Percentiles rank a stretch among this genome's conserved stretches.
Conservation (phyloP, 148 eudicot genomes). For the Amaranthus cruentus region DNA sequence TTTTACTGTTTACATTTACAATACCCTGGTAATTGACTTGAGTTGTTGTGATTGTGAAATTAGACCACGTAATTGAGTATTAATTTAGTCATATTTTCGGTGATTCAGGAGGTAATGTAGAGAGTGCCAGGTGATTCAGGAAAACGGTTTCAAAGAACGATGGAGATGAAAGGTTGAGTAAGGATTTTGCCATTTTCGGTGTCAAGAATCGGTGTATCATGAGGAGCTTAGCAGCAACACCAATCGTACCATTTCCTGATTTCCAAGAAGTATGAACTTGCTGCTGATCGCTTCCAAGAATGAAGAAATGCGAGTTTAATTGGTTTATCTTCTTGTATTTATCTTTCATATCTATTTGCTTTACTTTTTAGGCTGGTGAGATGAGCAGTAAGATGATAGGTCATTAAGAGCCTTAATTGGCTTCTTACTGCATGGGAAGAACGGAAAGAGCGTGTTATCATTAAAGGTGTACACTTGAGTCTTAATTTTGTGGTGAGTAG, state of each 20-base stretch:
- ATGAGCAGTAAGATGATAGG: constrained; percentile 22
- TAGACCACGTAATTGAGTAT: no score
- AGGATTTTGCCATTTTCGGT: no score
- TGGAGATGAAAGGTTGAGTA: no score
- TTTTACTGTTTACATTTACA: no score
- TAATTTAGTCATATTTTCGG: no score
- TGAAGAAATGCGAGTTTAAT: constrained; percentile 35
- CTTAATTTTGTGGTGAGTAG: constrained; percentile 87
- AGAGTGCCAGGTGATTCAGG: no score
- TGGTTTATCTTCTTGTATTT: background rate
- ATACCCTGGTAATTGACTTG: no score
- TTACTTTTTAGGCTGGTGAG: background rate
- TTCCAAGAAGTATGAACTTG: constrained; percentile 20
- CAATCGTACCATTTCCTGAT: constrained; percentile 4
- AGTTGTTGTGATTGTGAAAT: no score
- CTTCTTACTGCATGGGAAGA: constrained; percentile 93
- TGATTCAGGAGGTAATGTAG: no score
- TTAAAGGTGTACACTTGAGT: constrained; percentile 97
- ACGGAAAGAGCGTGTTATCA: constrained; percentile 82
- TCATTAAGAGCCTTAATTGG: constrained; percentile 92
- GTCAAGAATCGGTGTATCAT: background rate
- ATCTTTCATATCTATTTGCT: background rate
- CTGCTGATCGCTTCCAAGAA: constrained; percentile 18
- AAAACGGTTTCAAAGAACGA: no score
- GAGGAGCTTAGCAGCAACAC: constrained; percentile 29